Evolutionary conservation across 2,329 filamentous ascomycete genomes (phyloP).

Genomic region (Aspergillus hortae): DNA sequence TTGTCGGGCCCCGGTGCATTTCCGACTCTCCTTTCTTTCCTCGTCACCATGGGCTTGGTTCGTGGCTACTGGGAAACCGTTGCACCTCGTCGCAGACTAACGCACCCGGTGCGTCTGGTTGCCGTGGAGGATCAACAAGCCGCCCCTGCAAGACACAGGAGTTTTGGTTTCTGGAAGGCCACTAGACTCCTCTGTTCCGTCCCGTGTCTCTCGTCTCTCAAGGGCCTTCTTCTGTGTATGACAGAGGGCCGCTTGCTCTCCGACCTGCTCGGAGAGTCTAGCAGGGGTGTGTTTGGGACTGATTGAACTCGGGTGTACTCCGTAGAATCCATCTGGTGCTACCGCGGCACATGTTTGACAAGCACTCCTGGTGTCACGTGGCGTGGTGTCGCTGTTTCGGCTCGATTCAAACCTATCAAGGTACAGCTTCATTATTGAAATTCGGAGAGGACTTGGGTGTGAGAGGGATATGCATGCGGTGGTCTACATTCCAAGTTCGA

Average conservation of each 20-base stretch:
- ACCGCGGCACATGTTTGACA: no score
- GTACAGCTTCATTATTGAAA: no score
- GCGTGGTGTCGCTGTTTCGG: background rate
- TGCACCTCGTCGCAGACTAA: constrained; percentile 5
- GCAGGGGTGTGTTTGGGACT: background rate
- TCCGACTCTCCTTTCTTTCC: background rate
- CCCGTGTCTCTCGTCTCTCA: background rate
- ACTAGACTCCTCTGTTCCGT: background rate
- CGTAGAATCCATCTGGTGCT: background rate
- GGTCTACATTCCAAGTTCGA: no score
- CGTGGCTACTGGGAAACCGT: constrained; percentile 1
- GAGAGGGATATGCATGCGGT: no score
- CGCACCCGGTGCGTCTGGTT: constrained; percentile 1
- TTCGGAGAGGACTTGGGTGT: no score
- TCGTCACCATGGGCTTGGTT: background rate
- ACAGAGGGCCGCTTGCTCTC: background rate
- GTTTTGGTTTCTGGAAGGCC: constrained; percentile 13
- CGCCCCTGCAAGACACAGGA: background rate
- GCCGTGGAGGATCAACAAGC: constrained; percentile 15
- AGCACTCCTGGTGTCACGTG: background rate
- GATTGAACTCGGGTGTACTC: background rate
- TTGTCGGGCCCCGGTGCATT: background rate
- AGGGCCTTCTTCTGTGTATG: background rate
- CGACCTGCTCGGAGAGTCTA: background rate
- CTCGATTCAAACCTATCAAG: no score